Base-by-base conservation (phyloP, 2,329 filamentous ascomycete genomes). In the Penicillium sp. region DNA sequence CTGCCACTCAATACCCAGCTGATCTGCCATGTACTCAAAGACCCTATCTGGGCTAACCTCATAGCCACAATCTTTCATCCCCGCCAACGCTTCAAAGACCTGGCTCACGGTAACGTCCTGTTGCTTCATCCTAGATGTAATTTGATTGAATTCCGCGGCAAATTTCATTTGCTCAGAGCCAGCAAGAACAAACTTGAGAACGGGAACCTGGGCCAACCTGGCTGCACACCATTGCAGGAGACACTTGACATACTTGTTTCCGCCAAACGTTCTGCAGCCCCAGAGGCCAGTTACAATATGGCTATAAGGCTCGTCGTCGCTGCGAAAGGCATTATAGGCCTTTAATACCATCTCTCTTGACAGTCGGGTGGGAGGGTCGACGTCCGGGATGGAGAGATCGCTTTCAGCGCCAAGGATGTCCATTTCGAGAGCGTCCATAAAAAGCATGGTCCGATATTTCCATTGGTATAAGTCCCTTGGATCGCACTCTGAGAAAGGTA, bases 341-440 rank as follows among this genome's bases (percentile, higher is more conserved):
- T 52, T 52, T 38, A n/a, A 15, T 22, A 38, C 17, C 49, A 49
- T 52, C 6, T 38, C 49, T 7, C 34, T 38, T 14, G 35, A 25
- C 22, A 52, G 14, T 15, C 20, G 49, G 4, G 49, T 28, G 20
- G 35, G 22, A 52, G 49, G 34, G 20, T 39, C 2, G 20, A 34
- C 12, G 17, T 34, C 47, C 12, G 47, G 28, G 17, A 34, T 20
- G 17, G 5, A 12, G 17, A 6, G 20, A 49, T 20, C 17, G 47
- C 8, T 35, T 20, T 20, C 47, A 20, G 28, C 47, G n/a, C 22
- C 35, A 38, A 52, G 14, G 15, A 52, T 11, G 11, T 52, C 49
- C 35, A 52, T 34, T 52, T 52, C 49, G 6, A 52, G 2, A 20
- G 49, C 49, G 14, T 52, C 49, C 49, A 52, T 52, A 12, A 52